Evolutionary conservation across 805 yeast genomes (phyloP).

Genomic region (Barnettozyma californica): DNA sequence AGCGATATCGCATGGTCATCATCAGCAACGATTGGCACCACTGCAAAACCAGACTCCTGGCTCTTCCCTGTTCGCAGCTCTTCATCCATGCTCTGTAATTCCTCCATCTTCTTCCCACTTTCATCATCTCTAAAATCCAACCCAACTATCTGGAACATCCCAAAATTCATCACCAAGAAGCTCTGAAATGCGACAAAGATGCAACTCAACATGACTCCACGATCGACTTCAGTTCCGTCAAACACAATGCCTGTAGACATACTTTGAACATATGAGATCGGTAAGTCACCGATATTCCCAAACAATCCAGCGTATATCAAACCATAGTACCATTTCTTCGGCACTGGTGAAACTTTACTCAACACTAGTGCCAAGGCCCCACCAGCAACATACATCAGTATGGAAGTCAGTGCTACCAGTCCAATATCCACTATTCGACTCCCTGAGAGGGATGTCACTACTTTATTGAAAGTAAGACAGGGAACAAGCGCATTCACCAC

Average conservation of each 20-base stretch:
- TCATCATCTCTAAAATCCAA: conserved; percentile 50
- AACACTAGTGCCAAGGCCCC: conserved; percentile 26
- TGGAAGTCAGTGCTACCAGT: conserved; percentile 27
- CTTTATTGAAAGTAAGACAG: conserved; percentile 46
- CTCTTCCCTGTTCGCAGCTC: not conserved
- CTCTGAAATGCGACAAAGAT: conserved; percentile 47
- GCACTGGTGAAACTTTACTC: conserved; percentile 37
- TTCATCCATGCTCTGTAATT: conserved; percentile 8
- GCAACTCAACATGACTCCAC: conserved; percentile 48
- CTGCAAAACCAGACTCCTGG: not conserved
- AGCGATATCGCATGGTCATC: not conserved
- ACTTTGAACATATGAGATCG: conserved; percentile 49
- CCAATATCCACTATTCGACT: conserved; percentile 50
- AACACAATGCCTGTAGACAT: conserved; percentile 37
- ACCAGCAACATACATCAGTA: conserved; percentile 39
- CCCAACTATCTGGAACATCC: conserved; percentile 64
- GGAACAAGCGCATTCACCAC: conserved; percentile 51
- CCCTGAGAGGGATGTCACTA: conserved; percentile 45
- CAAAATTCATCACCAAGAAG: conserved; percentile 67
- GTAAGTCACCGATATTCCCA: conserved; percentile 47
- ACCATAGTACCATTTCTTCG: conserved; percentile 45
- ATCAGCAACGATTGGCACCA: not conserved
- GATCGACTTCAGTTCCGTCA: conserved; percentile 33
- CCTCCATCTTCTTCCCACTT: not conserved
- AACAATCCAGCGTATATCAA: conserved; percentile 43